These are phyloP conservation scores for Neophaeococcomyces aloes DNA, from an alignment of 2,329 filamentous ascomycete species.

Conservation along the genomic window DNA sequence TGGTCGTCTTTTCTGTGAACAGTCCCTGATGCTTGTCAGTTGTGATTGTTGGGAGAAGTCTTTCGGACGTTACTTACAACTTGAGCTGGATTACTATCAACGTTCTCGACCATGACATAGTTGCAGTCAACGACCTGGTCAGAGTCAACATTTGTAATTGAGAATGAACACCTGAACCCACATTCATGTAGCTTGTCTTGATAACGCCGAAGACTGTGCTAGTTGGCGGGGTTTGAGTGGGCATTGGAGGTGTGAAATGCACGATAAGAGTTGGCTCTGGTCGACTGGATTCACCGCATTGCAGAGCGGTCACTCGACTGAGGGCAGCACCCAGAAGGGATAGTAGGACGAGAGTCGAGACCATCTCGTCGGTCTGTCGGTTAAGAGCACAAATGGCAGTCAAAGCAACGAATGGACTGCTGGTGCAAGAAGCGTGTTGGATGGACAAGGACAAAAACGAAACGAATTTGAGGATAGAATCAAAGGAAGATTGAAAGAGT, in stretches of 20 bases:
- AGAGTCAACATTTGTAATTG: background rate
- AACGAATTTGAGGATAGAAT: too few relatives aligned
- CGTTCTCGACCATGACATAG: conserved; percentile 19
- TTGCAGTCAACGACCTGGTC: conserved; percentile 19
- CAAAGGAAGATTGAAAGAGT: too few relatives aligned
- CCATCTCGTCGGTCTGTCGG: too few relatives aligned
- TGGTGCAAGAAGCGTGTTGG: too few relatives aligned
- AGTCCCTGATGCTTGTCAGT: conserved; percentile 13
- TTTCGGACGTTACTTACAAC: conserved; percentile 9
- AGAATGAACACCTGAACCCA: conserved; percentile 5
- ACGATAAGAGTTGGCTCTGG: conserved; percentile 11
- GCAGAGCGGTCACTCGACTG: too few relatives aligned
- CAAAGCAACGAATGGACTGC: too few relatives aligned
- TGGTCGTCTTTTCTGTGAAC: conserved; percentile 13
- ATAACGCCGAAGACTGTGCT: conserved; percentile 17
- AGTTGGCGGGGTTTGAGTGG: conserved; percentile 18
- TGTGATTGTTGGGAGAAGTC: background rate
- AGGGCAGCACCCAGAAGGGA: too few relatives aligned
- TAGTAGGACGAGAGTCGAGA: too few relatives aligned
- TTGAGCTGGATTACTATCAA: conserved; percentile 12
- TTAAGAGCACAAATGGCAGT: too few relatives aligned
- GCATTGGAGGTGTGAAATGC: conserved; percentile 14
- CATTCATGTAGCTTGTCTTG: conserved; percentile 18
- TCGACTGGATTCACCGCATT: too few relatives aligned
- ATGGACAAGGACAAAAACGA: too few relatives aligned